Conservation (phyloP, 768 basidiomycete species). For the Candolleomyces eurysporus region DNA sequence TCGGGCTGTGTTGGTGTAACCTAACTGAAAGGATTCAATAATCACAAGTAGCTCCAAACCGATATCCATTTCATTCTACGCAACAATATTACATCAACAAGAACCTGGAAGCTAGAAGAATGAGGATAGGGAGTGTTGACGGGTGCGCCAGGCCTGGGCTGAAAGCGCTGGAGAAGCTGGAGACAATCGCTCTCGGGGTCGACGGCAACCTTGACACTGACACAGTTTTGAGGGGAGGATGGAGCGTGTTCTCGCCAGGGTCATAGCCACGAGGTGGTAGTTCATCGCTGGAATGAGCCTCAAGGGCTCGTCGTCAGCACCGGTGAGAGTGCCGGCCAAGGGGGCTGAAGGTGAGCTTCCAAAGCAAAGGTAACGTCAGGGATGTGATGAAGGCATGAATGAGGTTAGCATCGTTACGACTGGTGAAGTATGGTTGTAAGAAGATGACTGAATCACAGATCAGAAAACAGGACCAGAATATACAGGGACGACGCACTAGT, state of each 20-base stretch:
- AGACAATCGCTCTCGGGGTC: constrained; percentile 81
- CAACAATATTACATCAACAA: too few species aligned
- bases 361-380: constrained; percentile 93
- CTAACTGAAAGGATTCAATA: too few species aligned
- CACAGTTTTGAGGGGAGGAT: constrained; percentile 88
- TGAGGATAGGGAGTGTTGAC: constrained; percentile 79
- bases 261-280: constrained; percentile 96
- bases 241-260: constrained; percentile 96
- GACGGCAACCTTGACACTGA: constrained; percentile 83
- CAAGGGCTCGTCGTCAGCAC: constrained; percentile 92
- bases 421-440: constrained; percentile 99
- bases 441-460: constrained; percentile 69
- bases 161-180: constrained; percentile 84
- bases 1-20: too few species aligned
- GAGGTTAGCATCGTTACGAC: constrained; percentile 99
- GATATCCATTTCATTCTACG: too few species aligned
- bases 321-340: constrained; percentile 81
- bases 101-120: too few species aligned
- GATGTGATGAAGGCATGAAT: constrained; percentile 96
- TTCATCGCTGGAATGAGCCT: constrained; percentile 86
- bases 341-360: constrained; percentile 95
- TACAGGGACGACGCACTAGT: constrained; percentile 30
- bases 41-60: too few species aligned
- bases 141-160: constrained; percentile 86
- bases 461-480: constrained; percentile 1